phyloP scores from a whole-genome alignment of 2,329 filamentous ascomycete species.

The Aspergillus sp. region DNA sequence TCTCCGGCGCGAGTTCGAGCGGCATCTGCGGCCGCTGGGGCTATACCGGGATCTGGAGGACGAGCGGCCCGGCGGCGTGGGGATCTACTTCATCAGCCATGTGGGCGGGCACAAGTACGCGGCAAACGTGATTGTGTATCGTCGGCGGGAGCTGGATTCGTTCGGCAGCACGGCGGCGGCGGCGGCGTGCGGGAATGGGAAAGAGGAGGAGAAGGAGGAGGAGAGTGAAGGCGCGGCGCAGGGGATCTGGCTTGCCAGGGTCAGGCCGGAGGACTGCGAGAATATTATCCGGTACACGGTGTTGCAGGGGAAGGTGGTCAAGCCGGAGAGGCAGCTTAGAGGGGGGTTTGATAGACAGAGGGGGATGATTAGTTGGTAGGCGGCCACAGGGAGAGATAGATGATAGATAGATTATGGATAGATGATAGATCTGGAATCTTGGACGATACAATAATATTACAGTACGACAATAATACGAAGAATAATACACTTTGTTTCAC shows the following conservation, averaged over 20 bases:
- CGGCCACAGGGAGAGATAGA: no score
- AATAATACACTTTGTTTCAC: no score
- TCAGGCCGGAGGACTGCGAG: slow-evolving; percentile 82
- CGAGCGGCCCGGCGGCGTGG: slow-evolving; percentile 80
- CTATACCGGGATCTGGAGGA: slow-evolving; percentile 82
- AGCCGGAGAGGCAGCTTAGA: slow-evolving; percentile 73
- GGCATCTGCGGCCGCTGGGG: slow-evolving; percentile 74
- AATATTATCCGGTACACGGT: slow-evolving; percentile 84
- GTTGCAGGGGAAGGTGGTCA: slow-evolving; percentile 86
- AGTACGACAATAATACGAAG: no score
- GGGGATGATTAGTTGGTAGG: slow-evolving; percentile 84
- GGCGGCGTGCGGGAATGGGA: slow-evolving; percentile 30
- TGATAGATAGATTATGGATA: no score
- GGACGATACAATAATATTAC: no score
- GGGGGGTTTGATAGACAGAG: slow-evolving; percentile 81
- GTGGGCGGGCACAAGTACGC: slow-evolving; percentile 95
- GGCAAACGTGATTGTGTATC: slow-evolving; percentile 89
- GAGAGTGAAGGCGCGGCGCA: slow-evolving; percentile 59
- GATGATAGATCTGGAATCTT: no score
- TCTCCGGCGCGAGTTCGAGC: slow-evolving; percentile 77
- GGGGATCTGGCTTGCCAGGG: slow-evolving; percentile 84
- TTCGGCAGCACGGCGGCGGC: slow-evolving; percentile 13
- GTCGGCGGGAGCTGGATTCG: slow-evolving; percentile 43
- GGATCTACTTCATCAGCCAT: slow-evolving; percentile 93
- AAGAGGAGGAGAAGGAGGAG: slow-evolving; percentile 39